Base-by-base conservation (phyloP, 2,329 filamentous ascomycete genomes). In the Aspergillus costaricaensis region DNA sequence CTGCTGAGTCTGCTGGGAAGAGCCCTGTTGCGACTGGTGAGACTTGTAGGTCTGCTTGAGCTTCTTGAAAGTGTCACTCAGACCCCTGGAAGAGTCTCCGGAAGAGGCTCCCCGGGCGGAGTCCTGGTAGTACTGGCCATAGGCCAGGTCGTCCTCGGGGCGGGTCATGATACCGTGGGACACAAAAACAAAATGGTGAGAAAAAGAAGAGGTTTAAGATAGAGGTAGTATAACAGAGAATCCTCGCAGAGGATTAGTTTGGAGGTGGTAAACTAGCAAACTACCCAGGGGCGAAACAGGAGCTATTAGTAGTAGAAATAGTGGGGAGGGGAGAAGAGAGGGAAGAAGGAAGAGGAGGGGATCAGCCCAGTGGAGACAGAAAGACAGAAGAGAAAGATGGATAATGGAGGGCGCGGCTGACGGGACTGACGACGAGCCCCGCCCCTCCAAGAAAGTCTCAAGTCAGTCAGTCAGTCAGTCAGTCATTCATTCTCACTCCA, bases 81-180 rank as follows among this genome's bases (percentile, higher is more conserved):
- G 69, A n/a, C 82, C 81, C 43, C 83, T 77, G 47, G 83, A 79
- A 43, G 74, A 75, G 48, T 80, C 32, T 36, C 32, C 79, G 38
- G 65, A 68, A 44, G 65, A 64, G 5, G 66, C 72, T 55, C 68
- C 72, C 55, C 71, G 74, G 65, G 67, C 70, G 66, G 60, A 74
- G 63, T 65, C 68, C 61, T 68, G 55, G 38, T 76, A 69, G 65
- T 83, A 83, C 38, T 82, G 79, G 62, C 84, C 84, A 69, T 86
- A 86, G 57, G 84, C 84, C 69, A 86, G 68, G 62, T 79, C 77
- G 66, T 86, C 81, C 64, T 85, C 80, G 58, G 77, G 70, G 53
- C 74, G 68, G 17, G 77, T 74, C 77, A 79, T 79, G 27, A 19
- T 43, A 21, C 17, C 14, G 23, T 19, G 15, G 17, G 21, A n/a